Base-by-base conservation (phyloP, 2,329 filamentous ascomycete genomes). In the Epichloe hybrida region DNA sequence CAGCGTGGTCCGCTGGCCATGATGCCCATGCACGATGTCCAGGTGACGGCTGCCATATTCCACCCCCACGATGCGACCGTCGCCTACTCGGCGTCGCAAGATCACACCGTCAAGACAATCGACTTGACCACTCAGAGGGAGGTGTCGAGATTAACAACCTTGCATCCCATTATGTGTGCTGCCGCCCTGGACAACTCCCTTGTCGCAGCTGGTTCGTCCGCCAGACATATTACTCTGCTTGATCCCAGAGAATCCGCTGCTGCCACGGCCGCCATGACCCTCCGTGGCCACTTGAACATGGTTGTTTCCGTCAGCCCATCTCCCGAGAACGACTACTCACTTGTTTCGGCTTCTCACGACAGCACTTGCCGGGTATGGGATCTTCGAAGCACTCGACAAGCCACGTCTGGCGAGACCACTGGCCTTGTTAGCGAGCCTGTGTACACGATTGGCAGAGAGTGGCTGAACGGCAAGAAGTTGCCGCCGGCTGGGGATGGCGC, bases 361-460 rank as follows among this genome's bases (percentile, higher is more conserved):
- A 89, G 91, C 36, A 95, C 88, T 1, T 93, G 88, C 61, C 80
- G 89, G 48, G 82, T 98, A 46, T 98, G 93, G 93, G 93, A 98
- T 72, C 76, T 97, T 56, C 77, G 93, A 50, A 84, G 80, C 60
- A 80, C 79, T 49, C 74, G 81, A 64, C 75, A 71, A 17, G 77
- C 73, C 8, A 74, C 73, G 3, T 72, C 79, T 59, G 69, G 82
- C 63, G 77, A 83, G 64, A 72, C 81, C 61, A 72, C 80, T 62
- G 70, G 79, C 64, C 69, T 77, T 75, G 62, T 90, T 68, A 66
- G 87, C 79, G 73, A 91, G 76, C 66, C 83, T 72, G 70, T 95
- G 72, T 80, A 87, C 74, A 65, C 80, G 23, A 84, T 97, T 56
- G 77, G 84, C 52, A 73, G 91, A 50, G 86, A 93, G 67, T 85